These are phyloP conservation scores for Dillenia turbinata DNA, from an alignment of 164 flowering plant species.

Conservation along the genomic window DNA sequence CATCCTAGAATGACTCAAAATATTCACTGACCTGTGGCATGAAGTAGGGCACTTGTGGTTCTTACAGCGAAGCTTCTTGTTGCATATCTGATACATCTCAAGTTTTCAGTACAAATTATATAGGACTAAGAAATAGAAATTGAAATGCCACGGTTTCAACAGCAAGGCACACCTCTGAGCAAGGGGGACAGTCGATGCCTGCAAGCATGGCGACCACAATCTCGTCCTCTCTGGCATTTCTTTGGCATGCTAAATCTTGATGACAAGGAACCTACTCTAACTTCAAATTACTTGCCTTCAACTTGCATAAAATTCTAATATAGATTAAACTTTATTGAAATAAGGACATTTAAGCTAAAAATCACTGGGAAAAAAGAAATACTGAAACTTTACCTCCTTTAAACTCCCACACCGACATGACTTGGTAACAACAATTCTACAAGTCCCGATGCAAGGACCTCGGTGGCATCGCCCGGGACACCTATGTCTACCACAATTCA, in stretches of 20 bases:
- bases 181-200: conserved; percentile 90
- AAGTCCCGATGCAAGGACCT: conserved; percentile 71
- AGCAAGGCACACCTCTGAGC: conserved; percentile 67
- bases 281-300: conserved; percentile 24
- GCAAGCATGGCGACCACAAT: conserved; percentile 97
- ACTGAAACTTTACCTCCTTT: conserved; percentile 52
- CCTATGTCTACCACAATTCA: conserved; percentile 68
- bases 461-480: conserved; percentile 94
- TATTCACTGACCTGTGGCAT: conserved; percentile 64
- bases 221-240: conserved; percentile 69
- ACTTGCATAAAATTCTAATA: no score
- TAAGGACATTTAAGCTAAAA: no score
- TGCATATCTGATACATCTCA: conserved; percentile 59
- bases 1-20: background rate
- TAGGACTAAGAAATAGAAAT: background rate
- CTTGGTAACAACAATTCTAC: conserved; percentile 66
- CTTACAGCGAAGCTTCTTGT: conserved; percentile 77
- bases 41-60: conserved; percentile 96
- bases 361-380: no score
- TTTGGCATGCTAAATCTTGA: conserved; percentile 88
- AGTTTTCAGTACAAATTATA: conserved; percentile 5
- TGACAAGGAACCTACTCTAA: conserved; percentile 81
- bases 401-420: conserved; percentile 81
- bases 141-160: background rate
- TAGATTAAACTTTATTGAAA: no score